Evolutionary conservation across 371 early-diverging fungal genomes (phyloP).

Genomic region (Saksenaea oblongispora): DNA sequence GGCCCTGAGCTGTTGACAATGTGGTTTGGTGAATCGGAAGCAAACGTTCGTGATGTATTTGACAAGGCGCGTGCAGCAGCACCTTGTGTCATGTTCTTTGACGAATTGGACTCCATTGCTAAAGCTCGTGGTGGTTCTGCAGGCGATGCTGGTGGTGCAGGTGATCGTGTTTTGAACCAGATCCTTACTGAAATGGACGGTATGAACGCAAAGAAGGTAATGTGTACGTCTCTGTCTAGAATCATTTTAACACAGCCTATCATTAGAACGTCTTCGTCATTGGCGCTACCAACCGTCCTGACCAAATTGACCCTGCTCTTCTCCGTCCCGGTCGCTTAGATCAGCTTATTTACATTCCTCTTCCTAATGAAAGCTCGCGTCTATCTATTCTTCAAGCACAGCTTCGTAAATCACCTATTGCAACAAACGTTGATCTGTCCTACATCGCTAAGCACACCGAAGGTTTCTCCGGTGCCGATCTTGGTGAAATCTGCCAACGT

Average conservation of each 20-base stretch:
- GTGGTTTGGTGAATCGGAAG: conserved; percentile 99
- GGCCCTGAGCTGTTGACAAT: conserved; percentile 99
- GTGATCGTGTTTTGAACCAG: conserved; percentile 99
- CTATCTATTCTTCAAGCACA: conserved; percentile 88
- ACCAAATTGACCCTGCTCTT: conserved; percentile 95
- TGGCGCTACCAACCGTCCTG: conserved; percentile 99
- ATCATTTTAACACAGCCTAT: conserved; percentile 70
- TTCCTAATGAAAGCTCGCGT: conserved; percentile 96
- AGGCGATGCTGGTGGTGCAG: conserved; percentile 96
- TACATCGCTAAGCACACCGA: conserved; percentile 91
- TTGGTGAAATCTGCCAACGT: conserved; percentile 99
- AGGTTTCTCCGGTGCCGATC: conserved; percentile 99
- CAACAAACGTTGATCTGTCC: conserved; percentile 82
- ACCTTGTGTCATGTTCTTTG: conserved; percentile 99
- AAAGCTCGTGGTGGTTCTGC: conserved; percentile 89
- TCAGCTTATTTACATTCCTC: conserved; percentile 98
- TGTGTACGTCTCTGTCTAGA: conserved; percentile 93
- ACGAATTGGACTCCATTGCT: conserved; percentile 99
- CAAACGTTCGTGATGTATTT: conserved; percentile 99
- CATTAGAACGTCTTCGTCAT: conserved; percentile 95
- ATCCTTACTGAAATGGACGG: conserved; percentile 99
- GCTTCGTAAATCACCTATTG: conserved; percentile 96
- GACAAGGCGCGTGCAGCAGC: conserved; percentile 99
- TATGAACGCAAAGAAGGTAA: conserved; percentile 94
- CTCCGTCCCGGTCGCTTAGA: conserved; percentile 99